A percentile compares a stretch with the other conserved stretches of the same genome.
These are phyloP conservation scores for Madurella fahalii DNA, from an alignment of 2,329 filamentous ascomycete genomes.

Conservation along the genomic window DNA sequence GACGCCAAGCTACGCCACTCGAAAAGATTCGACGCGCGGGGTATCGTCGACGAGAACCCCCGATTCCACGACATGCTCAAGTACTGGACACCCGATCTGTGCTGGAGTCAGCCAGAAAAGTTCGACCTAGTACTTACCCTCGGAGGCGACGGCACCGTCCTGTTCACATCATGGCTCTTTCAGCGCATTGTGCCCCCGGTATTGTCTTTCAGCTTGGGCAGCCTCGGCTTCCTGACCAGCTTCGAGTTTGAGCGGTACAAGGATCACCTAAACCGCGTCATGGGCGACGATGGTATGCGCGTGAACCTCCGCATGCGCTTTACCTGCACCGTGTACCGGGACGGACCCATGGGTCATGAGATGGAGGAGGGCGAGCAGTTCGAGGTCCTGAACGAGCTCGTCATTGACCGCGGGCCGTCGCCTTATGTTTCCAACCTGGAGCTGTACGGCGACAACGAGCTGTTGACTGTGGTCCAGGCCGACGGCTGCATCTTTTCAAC, in stretches of 20 bases:
- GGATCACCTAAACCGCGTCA: conserved; percentile 78
- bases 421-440: conserved; percentile 97
- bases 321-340: conserved; percentile 92
- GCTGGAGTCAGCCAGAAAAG: conserved; percentile 88
- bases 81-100: conserved; percentile 96
- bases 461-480: conserved; percentile 91
- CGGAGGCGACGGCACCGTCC: conserved; percentile 79
- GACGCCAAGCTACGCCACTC: conserved; percentile 88
- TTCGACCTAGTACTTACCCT: conserved; percentile 92
- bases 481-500: conserved; percentile 98
- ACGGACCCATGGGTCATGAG: conserved; percentile 55
- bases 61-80: conserved; percentile 79
- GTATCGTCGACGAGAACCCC: conserved; percentile 67
- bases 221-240: conserved; percentile 81
- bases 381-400: conserved; percentile 95
- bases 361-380: conserved; percentile 91
- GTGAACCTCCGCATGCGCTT: conserved; percentile 98
- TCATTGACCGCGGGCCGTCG: conserved; percentile 94
- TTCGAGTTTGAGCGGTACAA: conserved; percentile 88
- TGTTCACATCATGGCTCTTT: conserved; percentile 90
- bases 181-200: conserved; percentile 83
- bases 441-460: conserved; percentile 90
- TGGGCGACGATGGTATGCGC: conserved; percentile 94
- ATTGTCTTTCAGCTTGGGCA: conserved; percentile 78
- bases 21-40: conserved; percentile 76